Percentiles rank a stretch among this genome's conserved stretches.
These are phyloP conservation scores for Stephania japonica DNA, from an alignment of 164 flowering plant genomes.

Conservation along the genomic window DNA sequence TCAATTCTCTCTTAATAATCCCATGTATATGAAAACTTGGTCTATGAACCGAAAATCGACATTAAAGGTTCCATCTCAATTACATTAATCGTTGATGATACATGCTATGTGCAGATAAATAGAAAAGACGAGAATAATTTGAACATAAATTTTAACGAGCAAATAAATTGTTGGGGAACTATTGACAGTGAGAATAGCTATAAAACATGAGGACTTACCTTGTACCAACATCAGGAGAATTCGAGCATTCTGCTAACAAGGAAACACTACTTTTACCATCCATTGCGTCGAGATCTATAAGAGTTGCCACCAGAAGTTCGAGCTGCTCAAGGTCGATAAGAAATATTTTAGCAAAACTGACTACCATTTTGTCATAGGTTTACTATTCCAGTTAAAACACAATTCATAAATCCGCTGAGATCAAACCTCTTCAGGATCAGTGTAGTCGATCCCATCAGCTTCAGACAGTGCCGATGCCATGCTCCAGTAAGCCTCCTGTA, in stretches of 20 bases:
- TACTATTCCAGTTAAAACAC: not conserved
- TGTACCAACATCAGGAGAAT: slow-evolving; percentile 86
- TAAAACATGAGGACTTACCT: slow-evolving; percentile 35
- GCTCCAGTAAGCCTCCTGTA: slow-evolving; percentile 79
- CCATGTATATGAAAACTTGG: not conserved
- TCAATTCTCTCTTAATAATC: not conserved
- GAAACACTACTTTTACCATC: slow-evolving; percentile 95
- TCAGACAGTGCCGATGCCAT: slow-evolving; percentile 91
- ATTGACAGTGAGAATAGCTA: not conserved
- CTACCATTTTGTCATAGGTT: not conserved
- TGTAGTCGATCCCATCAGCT: slow-evolving; percentile 93
- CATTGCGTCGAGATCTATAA: slow-evolving; percentile 99
- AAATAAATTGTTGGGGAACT: not conserved
- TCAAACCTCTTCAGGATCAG: slow-evolving; percentile 90
- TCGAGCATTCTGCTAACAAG: slow-evolving; percentile 83
- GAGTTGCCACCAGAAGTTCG: slow-evolving; percentile 74
- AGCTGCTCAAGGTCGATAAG: slow-evolving; percentile 51
- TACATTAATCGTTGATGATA: too few species aligned
- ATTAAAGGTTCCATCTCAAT: not conserved
- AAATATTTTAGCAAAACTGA: slow-evolving; percentile 6
- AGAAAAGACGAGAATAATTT: not conserved
- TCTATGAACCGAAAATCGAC: not conserved
- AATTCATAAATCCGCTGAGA: slow-evolving; percentile 2
- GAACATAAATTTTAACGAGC: not conserved
- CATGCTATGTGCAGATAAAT: too few species aligned